phyloP scores from a whole-genome alignment of 257 asterid species.

The Rhazya stricta region DNA sequence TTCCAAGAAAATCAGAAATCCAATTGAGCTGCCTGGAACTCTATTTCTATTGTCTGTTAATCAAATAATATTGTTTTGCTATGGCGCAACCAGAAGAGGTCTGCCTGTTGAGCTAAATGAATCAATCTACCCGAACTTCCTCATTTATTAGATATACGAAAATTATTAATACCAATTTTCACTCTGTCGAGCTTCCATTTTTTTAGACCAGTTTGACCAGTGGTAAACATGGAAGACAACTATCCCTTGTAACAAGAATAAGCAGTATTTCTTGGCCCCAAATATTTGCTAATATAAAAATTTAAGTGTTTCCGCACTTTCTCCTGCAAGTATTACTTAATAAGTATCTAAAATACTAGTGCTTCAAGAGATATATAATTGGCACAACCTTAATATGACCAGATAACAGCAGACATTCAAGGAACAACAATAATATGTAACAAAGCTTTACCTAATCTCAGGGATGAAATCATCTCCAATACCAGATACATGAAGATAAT shows the following conservation, averaged over 20 bases:
- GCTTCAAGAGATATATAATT: background rate
- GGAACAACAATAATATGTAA: slow-evolving; percentile 4
- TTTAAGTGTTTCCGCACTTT: background rate
- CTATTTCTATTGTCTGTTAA: background rate
- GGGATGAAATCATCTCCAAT: slow-evolving; percentile 83
- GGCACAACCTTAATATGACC: background rate
- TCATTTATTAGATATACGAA: background rate
- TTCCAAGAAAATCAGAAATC: background rate
- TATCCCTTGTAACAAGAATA: background rate
- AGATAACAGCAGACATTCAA: background rate
- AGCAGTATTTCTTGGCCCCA: background rate
- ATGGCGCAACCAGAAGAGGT: background rate
- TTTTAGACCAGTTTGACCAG: background rate
- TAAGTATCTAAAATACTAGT: background rate
- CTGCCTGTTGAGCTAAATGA: background rate
- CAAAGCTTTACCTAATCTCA: slow-evolving; percentile 45
- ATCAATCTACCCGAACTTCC: background rate
- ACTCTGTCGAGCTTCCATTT: background rate
- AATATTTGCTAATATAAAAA: background rate
- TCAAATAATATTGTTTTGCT: background rate
- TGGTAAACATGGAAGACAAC: background rate
- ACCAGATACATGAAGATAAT: slow-evolving; percentile 96
- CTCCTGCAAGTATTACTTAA: background rate
- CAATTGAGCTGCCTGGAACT: background rate
- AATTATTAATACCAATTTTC: background rate